Conservation (phyloP, 495 filamentous ascomycete species). For the Hyaloscypha finlandica region DNA sequence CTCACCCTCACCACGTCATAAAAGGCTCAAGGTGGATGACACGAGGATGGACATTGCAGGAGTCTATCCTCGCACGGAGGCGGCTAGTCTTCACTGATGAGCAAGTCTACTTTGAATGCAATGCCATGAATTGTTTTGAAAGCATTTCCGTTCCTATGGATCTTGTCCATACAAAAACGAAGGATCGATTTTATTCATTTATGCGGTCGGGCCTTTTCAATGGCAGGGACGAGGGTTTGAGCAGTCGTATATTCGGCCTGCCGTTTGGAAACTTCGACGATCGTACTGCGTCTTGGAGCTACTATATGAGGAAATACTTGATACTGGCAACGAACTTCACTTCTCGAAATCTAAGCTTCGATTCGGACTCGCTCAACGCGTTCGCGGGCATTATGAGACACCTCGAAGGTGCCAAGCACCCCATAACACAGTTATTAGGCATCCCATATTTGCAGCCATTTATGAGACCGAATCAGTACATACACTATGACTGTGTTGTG, state of each 20-base stretch:
- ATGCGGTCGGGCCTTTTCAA: background rate
- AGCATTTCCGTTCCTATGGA: background rate
- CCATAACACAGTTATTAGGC: background rate
- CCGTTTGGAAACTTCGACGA: background rate
- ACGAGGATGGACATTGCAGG: constrained; percentile 47
- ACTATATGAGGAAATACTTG: background rate
- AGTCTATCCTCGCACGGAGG: constrained; percentile 37
- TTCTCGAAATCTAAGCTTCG: background rate
- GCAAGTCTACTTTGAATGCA: constrained; percentile 44
- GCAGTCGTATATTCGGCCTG: background rate
- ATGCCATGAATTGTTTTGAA: constrained; percentile 32
- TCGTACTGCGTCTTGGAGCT: background rate
- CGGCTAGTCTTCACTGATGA: constrained; percentile 38
- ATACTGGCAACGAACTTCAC: background rate
- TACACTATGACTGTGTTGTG: background rate
- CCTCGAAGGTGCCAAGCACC: background rate
- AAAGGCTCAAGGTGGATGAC: constrained; percentile 34
- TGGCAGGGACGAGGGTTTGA: background rate
- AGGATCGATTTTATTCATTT: background rate
- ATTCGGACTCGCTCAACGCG: background rate
- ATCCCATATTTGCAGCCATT: background rate
- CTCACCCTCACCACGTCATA: constrained; percentile 23
- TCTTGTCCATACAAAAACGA: background rate
- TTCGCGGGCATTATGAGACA: background rate
- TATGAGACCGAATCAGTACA: background rate